Conservation (phyloP, 2,329 filamentous ascomycete genomes). For the Calonectria montana region DNA sequence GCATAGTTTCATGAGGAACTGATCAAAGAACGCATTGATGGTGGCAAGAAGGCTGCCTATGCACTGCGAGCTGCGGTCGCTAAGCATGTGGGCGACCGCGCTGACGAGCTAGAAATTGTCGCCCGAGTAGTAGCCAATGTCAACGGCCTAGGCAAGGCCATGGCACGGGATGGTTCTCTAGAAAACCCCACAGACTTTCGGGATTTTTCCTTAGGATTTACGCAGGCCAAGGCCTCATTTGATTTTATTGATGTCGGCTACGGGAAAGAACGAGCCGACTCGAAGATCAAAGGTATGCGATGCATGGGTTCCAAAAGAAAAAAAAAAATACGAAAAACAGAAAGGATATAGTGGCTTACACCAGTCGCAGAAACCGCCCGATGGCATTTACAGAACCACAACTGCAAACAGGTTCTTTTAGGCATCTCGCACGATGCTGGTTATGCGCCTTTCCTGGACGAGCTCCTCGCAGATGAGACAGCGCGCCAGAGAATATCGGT, state of each 20-base stretch:
- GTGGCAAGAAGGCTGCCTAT: slow-evolving; percentile 64
- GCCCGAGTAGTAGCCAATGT: slow-evolving; percentile 69
- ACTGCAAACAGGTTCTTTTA: slow-evolving; percentile 71
- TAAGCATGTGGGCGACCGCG: slow-evolving; percentile 56
- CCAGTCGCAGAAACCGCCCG: slow-evolving; percentile 57
- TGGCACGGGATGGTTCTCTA: slow-evolving; percentile 61
- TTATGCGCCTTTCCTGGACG: slow-evolving; percentile 70
- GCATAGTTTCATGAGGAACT: slow-evolving; percentile 67
- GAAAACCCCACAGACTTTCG: slow-evolving; percentile 58
- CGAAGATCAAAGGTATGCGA: slow-evolving; percentile 68
- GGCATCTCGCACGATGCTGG: slow-evolving; percentile 72
- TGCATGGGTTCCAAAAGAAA: background rate
- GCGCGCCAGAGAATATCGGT: slow-evolving; percentile 60
- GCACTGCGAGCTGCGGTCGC: slow-evolving; percentile 61
- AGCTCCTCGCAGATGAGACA: slow-evolving; percentile 59
- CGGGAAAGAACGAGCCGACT: slow-evolving; percentile 68
- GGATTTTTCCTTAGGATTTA: slow-evolving; percentile 71
- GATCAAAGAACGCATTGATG: slow-evolving; percentile 65
- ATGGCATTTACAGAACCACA: slow-evolving; percentile 70
- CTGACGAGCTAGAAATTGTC: slow-evolving; percentile 63
- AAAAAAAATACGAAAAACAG: too few relatives aligned
- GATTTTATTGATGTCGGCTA: slow-evolving; percentile 73
- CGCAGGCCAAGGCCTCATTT: slow-evolving; percentile 67
- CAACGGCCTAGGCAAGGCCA: slow-evolving; percentile 59
- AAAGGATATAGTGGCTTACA: slow-evolving; percentile 18